Conservation (phyloP, 2,329 filamentous ascomycete genomes). For the Pseudogymnoascus sp. region DNA sequence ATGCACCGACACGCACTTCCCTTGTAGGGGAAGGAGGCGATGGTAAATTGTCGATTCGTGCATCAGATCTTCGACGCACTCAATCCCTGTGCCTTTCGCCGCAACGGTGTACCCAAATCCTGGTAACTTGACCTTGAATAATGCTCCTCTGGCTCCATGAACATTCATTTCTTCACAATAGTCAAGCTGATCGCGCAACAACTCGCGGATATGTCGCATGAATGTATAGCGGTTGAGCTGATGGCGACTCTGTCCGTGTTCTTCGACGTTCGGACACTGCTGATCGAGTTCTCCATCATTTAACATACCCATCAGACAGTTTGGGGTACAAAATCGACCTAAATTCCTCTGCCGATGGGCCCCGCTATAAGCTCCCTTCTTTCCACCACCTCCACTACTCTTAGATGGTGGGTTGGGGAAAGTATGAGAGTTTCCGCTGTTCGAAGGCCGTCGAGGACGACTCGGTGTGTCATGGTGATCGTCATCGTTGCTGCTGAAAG, state of each 20-base stretch:
- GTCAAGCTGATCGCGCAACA: conserved; percentile 6
- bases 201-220: neutral
- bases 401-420: neutral
- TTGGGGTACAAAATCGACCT: conserved; percentile 2
- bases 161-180: neutral
- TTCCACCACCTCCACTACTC: neutral
- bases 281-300: neutral
- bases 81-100: conserved; percentile 33
- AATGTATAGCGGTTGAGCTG: neutral
- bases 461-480: neutral
- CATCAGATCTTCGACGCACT: conserved; percentile 29
- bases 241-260: neutral
- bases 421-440: neutral
- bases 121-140: conserved; percentile 37
- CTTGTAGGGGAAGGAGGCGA: conserved; percentile 30
- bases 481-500: neutral
- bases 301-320: conserved; percentile 3
- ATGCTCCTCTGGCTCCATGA: conserved; percentile 30
- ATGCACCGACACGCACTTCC: conserved; percentile 32
- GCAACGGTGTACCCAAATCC: conserved; percentile 38
- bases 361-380: neutral
- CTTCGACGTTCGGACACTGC: neutral
- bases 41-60: conserved; percentile 33
- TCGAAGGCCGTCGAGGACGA: neutral
- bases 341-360: neutral